These are phyloP conservation scores for Dendrostoma leiphaemia DNA, from an alignment of 2,329 filamentous ascomycete species.

Conservation along the genomic window DNA sequence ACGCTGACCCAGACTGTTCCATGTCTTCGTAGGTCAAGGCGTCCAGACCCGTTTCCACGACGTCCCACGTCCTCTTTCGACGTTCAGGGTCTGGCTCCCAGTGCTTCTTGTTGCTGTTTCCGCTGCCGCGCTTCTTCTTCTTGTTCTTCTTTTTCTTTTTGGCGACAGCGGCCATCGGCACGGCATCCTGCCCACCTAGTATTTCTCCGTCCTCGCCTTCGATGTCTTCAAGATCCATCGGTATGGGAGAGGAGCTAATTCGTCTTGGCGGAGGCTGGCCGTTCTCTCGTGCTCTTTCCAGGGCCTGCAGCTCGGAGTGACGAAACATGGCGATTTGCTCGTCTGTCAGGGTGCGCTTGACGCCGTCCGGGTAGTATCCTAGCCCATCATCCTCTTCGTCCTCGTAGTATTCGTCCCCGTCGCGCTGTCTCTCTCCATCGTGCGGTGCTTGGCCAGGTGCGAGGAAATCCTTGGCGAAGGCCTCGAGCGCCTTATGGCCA, in stretches of 20 bases:
- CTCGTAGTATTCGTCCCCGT: slow-evolving; percentile 33
- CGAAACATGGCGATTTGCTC: slow-evolving; percentile 89
- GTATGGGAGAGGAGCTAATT: slow-evolving; percentile 1
- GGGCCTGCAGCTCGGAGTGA: slow-evolving; percentile 77
- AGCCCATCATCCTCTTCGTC: slow-evolving; percentile 64
- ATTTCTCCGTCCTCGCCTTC: slow-evolving; percentile 22
- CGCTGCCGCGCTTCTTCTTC: slow-evolving; percentile 38
- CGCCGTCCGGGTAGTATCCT: slow-evolving; percentile 83
- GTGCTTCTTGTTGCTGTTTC: slow-evolving; percentile 36
- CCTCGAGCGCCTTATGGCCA: slow-evolving; percentile 40
- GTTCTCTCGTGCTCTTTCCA: slow-evolving; percentile 53
- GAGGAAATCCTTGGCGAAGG: slow-evolving; percentile 47
- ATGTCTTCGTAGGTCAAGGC: slow-evolving; percentile 59
- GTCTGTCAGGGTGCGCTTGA: slow-evolving; percentile 86
- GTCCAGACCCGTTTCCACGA: slow-evolving; percentile 60
- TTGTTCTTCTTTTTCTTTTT: slow-evolving; percentile 30
- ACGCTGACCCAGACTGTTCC: slow-evolving; percentile 24
- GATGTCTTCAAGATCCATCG: not conserved
- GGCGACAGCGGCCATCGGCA: slow-evolving; percentile 26
- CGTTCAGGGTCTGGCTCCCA: slow-evolving; percentile 57
- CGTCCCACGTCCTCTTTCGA: slow-evolving; percentile 66
- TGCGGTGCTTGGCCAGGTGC: slow-evolving; percentile 26
- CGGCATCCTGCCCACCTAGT: slow-evolving; percentile 24
- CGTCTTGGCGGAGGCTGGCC: slow-evolving; percentile 17
- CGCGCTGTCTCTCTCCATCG: slow-evolving; percentile 23